These are phyloP conservation scores for Talaromyces thailandensis DNA, from an alignment of 495 filamentous ascomycete species.

Conservation along the genomic window DNA sequence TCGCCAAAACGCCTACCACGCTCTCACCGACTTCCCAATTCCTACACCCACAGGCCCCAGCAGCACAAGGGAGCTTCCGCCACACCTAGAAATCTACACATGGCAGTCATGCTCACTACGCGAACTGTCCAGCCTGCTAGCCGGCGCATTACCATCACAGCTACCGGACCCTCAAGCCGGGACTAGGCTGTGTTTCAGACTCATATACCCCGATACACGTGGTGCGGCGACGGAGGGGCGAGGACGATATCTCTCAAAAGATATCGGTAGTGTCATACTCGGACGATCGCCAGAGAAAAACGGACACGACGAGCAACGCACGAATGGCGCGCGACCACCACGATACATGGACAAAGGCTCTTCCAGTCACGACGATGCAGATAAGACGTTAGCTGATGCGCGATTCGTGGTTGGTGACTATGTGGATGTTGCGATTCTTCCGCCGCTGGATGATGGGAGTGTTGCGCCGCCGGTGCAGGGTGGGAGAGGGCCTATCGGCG, in stretches of 20 bases:
- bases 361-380: slow-evolving; percentile 35
- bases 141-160: slow-evolving; percentile 52
- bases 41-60: slow-evolving; percentile 18
- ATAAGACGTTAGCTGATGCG: slow-evolving; percentile 64
- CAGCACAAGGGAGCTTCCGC: slow-evolving; percentile 43
- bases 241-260: slow-evolving; percentile 59
- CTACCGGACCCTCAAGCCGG: slow-evolving; percentile 71
- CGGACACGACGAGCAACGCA: slow-evolving; percentile 26
- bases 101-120: slow-evolving; percentile 76
- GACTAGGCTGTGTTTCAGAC: slow-evolving; percentile 75
- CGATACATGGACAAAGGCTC: slow-evolving; percentile 27
- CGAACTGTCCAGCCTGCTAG: slow-evolving; percentile 73
- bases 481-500: slow-evolving; percentile 15
- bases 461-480: slow-evolving; percentile 48
- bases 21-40: slow-evolving; percentile 29
- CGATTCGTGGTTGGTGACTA: slow-evolving; percentile 86
- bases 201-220: slow-evolving; percentile 76
- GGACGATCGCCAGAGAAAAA: slow-evolving; percentile 41
- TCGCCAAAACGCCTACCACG: slow-evolving; percentile 60
- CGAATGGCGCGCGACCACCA: slow-evolving; percentile 9
- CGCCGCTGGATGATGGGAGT: slow-evolving; percentile 64
- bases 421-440: slow-evolving; percentile 69
- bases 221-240: slow-evolving; percentile 38
- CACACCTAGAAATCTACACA: slow-evolving; percentile 77
- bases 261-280: slow-evolving; percentile 76